Percentiles rank a stretch among this genome's conserved stretches.
phyloP scores from a whole-genome alignment of 768 basidiomycete genomes.

The Tylopilus vinaceipallidus region DNA sequence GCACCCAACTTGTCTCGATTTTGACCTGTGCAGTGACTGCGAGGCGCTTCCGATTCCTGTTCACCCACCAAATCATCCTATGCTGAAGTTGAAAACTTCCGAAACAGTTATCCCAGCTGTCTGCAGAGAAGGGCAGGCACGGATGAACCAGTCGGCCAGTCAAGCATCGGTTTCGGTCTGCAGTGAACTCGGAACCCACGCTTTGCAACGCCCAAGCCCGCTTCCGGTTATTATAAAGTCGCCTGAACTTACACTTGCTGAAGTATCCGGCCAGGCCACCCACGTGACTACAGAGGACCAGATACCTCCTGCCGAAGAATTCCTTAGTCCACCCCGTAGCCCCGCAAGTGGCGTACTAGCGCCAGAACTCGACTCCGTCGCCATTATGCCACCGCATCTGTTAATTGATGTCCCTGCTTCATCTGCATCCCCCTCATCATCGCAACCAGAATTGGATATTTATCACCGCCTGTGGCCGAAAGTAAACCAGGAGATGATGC shows the following conservation, averaged over 20 bases:
- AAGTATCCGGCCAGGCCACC: neutral
- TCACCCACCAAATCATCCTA: slow-evolving; percentile 67
- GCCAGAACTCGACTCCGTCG: neutral
- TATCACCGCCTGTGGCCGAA: slow-evolving; percentile 34
- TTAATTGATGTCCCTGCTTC: slow-evolving; percentile 8
- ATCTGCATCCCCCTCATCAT: slow-evolving; percentile 8
- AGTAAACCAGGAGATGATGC: slow-evolving; percentile 37
- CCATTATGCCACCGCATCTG: slow-evolving; percentile 3
- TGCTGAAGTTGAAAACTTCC: slow-evolving; percentile 68
- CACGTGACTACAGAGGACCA: slow-evolving; percentile 1
- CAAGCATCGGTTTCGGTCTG: neutral
- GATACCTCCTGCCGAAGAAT: slow-evolving; percentile 15
- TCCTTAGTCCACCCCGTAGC: slow-evolving; percentile 24
- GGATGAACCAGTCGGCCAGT: neutral
- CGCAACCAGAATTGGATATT: slow-evolving; percentile 15
- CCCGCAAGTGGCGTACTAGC: slow-evolving; percentile 8
- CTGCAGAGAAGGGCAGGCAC: slow-evolving; percentile 26
- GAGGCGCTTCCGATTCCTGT: slow-evolving; percentile 77
- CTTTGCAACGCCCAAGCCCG: neutral
- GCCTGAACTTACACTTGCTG: neutral
- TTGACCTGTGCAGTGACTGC: slow-evolving; percentile 76
- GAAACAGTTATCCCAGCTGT: slow-evolving; percentile 49
- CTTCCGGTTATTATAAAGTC: neutral
- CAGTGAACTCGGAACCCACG: neutral
- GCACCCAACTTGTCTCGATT: slow-evolving; percentile 74